These are phyloP conservation scores for Solanum bulbocastanum DNA, from an alignment of 257 asterid genomes.

Conservation along the genomic window DNA sequence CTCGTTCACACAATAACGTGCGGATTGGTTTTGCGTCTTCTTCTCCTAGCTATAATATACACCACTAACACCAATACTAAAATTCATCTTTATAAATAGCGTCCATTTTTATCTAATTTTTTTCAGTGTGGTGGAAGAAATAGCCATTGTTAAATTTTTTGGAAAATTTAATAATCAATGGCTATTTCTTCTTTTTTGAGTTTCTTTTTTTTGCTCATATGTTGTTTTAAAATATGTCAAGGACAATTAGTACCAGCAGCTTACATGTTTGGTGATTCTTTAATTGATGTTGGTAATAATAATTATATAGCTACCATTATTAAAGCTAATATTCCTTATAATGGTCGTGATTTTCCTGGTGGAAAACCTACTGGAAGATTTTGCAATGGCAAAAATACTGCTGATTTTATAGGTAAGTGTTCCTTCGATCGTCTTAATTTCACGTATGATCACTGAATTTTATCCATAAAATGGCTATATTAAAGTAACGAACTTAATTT, in stretches of 20 bases:
- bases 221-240: not conserved
- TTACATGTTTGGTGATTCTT: slow-evolving; percentile 74
- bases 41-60: not conserved
- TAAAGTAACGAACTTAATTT: not conserved
- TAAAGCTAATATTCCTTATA: slow-evolving; percentile 54
- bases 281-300: slow-evolving; percentile 77
- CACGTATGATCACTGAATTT: not conserved
- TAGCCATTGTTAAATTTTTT: not conserved
- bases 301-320: slow-evolving; percentile 35
- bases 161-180: not conserved
- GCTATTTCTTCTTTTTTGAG: not conserved
- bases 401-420: slow-evolving; percentile 52
- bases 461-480: too few species aligned
- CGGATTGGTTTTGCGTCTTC: too few species aligned
- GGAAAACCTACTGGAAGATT: slow-evolving; percentile 70
- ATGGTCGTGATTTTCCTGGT: slow-evolving; percentile 55
- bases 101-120: not conserved
- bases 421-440: not conserved
- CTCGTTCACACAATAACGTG: not conserved
- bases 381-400: slow-evolving; percentile 73
- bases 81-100: not conserved
- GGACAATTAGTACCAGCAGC: slow-evolving; percentile 44
- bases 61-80: not conserved
- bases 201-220: not conserved
- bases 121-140: not conserved